Evolutionary conservation across 495 filamentous ascomycete genomes (phyloP).

Genomic region (Talaromyces liani): DNA sequence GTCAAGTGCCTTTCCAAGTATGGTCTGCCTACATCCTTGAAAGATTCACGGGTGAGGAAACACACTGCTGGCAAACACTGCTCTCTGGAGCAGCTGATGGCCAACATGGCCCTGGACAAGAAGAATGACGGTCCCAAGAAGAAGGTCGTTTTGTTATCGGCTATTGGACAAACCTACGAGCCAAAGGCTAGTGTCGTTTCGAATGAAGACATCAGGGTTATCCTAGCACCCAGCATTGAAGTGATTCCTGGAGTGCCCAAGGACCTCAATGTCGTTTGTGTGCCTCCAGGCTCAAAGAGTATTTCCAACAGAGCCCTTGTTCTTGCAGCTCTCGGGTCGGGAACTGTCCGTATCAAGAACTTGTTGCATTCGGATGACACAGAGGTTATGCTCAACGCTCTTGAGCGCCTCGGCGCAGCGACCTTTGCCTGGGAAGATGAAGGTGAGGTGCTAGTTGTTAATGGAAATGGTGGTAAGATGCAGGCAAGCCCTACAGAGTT

Average conservation of each 20-base stretch:
- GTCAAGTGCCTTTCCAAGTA: slow-evolving; percentile 92
- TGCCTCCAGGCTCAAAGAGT: slow-evolving; percentile 93
- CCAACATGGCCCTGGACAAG: slow-evolving; percentile 96
- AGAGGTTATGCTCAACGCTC: slow-evolving; percentile 89
- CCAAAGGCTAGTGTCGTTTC: slow-evolving; percentile 79
- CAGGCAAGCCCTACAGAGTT: slow-evolving; percentile 66
- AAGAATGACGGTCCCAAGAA: slow-evolving; percentile 96
- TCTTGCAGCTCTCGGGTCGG: slow-evolving; percentile 82
- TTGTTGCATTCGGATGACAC: slow-evolving; percentile 95
- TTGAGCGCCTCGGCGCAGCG: slow-evolving; percentile 78
- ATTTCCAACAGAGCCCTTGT: slow-evolving; percentile 94
- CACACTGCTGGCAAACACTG: slow-evolving; percentile 83
- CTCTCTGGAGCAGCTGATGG: slow-evolving; percentile 78
- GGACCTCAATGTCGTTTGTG: slow-evolving; percentile 61
- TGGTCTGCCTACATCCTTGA: slow-evolving; percentile 77
- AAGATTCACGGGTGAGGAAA: slow-evolving; percentile 77
- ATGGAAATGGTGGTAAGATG: slow-evolving; percentile 80
- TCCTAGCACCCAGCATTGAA: slow-evolving; percentile 72
- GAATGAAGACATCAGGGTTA: slow-evolving; percentile 75
- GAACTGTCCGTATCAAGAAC: slow-evolving; percentile 81
- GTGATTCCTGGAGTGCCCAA: slow-evolving; percentile 62
- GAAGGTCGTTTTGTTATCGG: slow-evolving; percentile 90
- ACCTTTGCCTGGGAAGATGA: slow-evolving; percentile 91
- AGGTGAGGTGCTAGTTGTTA: slow-evolving; percentile 81
- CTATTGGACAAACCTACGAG: slow-evolving; percentile 83